phyloP scores from a whole-genome alignment of 2,329 filamentous ascomycete species.

The Leptodontidium sp. region DNA sequence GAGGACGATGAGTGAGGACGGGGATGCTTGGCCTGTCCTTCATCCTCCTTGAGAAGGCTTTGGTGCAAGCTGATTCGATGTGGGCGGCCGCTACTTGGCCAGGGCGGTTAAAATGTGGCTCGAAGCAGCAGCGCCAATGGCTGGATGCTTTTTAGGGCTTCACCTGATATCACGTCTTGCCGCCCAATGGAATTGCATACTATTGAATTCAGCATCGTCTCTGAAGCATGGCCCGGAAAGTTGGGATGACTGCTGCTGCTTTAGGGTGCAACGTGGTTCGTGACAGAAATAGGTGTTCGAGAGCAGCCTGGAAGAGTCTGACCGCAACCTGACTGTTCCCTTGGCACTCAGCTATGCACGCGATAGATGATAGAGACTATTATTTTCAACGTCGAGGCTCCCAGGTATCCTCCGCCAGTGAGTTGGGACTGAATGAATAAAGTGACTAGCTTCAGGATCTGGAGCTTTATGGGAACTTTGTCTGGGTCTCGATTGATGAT shows the following conservation, averaged over 20 bases:
- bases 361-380: no score
- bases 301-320: neutral
- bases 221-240: slow-evolving; percentile 6
- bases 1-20: slow-evolving; percentile 28
- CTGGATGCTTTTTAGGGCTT: slow-evolving; percentile 12
- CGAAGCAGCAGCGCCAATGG: slow-evolving; percentile 20
- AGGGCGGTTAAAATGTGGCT: slow-evolving; percentile 20
- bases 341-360: no score
- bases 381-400: no score
- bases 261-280: neutral
- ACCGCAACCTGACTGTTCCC: no score
- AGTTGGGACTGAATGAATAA: no score
- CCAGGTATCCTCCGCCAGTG: no score
- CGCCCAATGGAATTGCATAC: slow-evolving; percentile 19
- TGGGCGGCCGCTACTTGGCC: slow-evolving; percentile 16
- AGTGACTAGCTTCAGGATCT: no score
- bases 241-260: slow-evolving; percentile 1
- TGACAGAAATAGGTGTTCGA: neutral
- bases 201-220: slow-evolving; percentile 2
- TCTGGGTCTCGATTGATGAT: no score
- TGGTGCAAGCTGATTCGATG: slow-evolving; percentile 26
- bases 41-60: slow-evolving; percentile 21
- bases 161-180: slow-evolving; percentile 21
- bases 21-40: slow-evolving; percentile 29
- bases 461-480: no score